Percentiles rank a stretch among this genome's conserved stretches.
Evolutionary conservation across 75 land plant species (phyloP).

Genomic region (Cryptomeria japonica): DNA sequence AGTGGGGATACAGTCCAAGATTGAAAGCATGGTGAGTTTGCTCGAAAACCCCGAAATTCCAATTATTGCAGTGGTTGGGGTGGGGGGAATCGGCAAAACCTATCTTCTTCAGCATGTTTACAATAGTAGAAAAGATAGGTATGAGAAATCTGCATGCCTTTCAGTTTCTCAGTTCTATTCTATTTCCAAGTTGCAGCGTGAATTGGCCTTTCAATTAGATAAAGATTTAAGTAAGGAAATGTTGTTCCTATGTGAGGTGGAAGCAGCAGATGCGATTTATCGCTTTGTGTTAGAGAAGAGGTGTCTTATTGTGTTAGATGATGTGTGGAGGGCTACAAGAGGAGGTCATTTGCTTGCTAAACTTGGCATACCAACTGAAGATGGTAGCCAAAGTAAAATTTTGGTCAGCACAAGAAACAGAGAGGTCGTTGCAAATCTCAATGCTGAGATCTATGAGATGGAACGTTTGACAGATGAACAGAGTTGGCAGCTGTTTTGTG

Average conservation of each 20-base stretch:
- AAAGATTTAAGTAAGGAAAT: background rate
- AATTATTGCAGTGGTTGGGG: no score
- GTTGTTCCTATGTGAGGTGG: background rate
- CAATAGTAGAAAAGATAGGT: no score
- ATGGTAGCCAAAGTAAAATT: background rate
- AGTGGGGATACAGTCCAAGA: background rate
- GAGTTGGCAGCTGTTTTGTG: no score
- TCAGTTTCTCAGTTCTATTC: background rate
- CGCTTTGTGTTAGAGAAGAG: no score
- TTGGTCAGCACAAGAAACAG: conserved; percentile 5
- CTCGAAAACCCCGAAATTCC: no score
- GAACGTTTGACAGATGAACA: no score
- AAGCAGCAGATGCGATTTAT: background rate
- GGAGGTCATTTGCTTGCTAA: background rate
- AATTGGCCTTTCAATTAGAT: background rate
- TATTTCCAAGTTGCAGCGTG: background rate
- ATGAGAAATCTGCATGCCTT: no score
- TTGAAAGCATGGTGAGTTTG: background rate
- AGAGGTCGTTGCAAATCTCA: conserved; percentile 1
- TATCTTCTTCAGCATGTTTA: no score
- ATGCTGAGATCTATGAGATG: background rate
- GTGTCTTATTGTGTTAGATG: no score
- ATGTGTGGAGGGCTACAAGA: no score
- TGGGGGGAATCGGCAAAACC: no score
- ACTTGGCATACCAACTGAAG: background rate